Evolutionary conservation across 164 flowering plant genomes (phyloP), one percentile per base, ranked within the genome.

Genomic region (Berberis vulgaris): DNA sequence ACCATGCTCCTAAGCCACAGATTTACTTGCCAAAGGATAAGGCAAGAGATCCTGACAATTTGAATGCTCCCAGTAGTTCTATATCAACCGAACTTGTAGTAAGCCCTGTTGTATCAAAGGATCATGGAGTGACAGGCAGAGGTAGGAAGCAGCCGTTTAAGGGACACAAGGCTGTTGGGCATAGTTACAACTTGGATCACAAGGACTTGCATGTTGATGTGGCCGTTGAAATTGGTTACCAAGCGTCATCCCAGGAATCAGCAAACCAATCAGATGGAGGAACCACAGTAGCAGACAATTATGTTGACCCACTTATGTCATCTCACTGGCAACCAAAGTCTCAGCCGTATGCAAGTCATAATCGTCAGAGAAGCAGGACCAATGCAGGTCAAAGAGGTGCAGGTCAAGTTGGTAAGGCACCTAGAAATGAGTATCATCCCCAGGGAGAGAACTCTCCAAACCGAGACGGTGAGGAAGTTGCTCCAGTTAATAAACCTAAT

Each of bases 301-400:
- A 55, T 46, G 70, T n/a, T 64, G 78, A 72, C 39, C 89, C 83
- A 52, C 79, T 76, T 6, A 41, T 74, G 3, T 52, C 78, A 50
- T 74, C 94, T 68, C 92, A 88, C 10, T 88, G 97, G 97, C 89
- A 88, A 74, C 93, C 97, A 45, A 94, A 89, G 66, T 66, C 85
- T 46, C 89, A 80, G 63, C 60, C 71, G 2, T 45, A 45, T 71
- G 40, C 72, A 1, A 61, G 65, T 8, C 62, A 72, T 56, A 76
- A 75, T 69, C 78, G 73, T 39, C 74, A 77, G n/a, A 83, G 75
- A 70, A 74, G 64, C 68, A 65, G 73, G 65, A 61, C 59, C 49
- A 65, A 43, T 66, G 77, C 77, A 54, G 67, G 73, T 64, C 82
- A 78, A 67, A 71, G 61, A 65, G 67, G 54, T 61, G 45, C 55